Base-by-base conservation (phyloP, 2,329 filamentous ascomycete genomes). In the Fusarium udum region DNA sequence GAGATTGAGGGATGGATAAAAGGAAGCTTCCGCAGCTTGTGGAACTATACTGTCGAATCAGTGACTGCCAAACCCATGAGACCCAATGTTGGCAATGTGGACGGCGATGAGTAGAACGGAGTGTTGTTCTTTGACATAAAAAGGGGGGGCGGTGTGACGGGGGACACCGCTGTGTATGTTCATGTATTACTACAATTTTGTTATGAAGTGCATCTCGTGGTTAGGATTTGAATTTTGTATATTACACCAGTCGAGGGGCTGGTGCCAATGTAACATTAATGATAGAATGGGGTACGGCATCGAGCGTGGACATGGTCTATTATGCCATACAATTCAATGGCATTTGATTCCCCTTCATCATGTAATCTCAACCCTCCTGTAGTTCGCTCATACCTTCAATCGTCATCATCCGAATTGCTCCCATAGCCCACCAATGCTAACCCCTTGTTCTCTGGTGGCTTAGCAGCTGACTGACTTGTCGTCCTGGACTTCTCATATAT, bases 1-100 rank as follows among this genome's bases (percentile, higher is more conserved):
- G 91, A 93, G 79, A 83, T 94, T 68, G 89, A 93, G 80, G 92
- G 92, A 24, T 91, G 90, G 86, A 87, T 90, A 76, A 92, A 91
- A 83, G 88, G 89, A 36, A 85, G 85, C 66, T 64, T 91, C 55
- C 84, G 89, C 59, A 83, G 84, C 65, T 67, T 90, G 36, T 89
- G 84, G 75, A 84, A 84, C 32, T 90, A 88, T 87, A 84, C 85
- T 6, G 81, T 81, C 32, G 74, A 77, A n/a, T 80, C 82, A 39
- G 83, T 83, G 58, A 80, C 80, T 39, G 78, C 79, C 42, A 82
- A 84, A 76, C 84, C 84, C 60, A 82, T 80, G 71, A 81, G 79
- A 24, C 81, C 82, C 52, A 84, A 84, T 39, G 81, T 85, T 15
- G 83, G 84, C 36, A 80, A 82, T 67, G 64, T 84, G 61, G 80